A percentile compares a stretch with the other conserved stretches of the same genome.
Conservation (phyloP, 202 grass and related monocot species). For the Saccharum hybrid region DNA sequence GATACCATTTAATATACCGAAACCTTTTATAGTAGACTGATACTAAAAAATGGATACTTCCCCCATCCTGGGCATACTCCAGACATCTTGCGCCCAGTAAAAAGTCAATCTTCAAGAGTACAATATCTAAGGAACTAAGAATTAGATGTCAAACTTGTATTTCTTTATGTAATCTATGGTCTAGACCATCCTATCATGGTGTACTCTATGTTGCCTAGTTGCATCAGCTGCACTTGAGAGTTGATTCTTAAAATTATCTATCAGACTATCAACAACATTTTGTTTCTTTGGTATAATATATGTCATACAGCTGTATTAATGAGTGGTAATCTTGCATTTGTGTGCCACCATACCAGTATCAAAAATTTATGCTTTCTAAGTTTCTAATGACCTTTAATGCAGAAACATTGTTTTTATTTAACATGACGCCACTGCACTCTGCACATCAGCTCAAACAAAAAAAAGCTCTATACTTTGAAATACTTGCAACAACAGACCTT, state of each 20-base stretch:
- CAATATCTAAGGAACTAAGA: not conserved
- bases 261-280: not conserved
- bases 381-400: not conserved
- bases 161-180: not conserved
- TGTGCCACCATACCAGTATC: not conserved
- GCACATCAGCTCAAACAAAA: not conserved
- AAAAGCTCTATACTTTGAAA: slow-evolving; percentile 2
- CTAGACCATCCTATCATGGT: not conserved
- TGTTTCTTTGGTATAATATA: not conserved
- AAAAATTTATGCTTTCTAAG: not conserved
- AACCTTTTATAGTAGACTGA: not conserved
- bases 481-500: slow-evolving; percentile 10
- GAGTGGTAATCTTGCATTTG: not conserved
- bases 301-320: not conserved
- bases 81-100: not conserved
- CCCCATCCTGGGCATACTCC: not conserved
- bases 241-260: not conserved
- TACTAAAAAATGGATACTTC: not conserved
- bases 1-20: not conserved
- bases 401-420: not conserved
- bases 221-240: not conserved
- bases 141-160: not conserved
- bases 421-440: not conserved
- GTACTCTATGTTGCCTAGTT: not conserved
- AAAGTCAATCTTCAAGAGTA: slow-evolving; percentile 12